Percentiles rank a stretch among this genome's conserved stretches.
Conservation (phyloP, 176 grass and related monocot genomes). For the Saccharum officinarum region DNA sequence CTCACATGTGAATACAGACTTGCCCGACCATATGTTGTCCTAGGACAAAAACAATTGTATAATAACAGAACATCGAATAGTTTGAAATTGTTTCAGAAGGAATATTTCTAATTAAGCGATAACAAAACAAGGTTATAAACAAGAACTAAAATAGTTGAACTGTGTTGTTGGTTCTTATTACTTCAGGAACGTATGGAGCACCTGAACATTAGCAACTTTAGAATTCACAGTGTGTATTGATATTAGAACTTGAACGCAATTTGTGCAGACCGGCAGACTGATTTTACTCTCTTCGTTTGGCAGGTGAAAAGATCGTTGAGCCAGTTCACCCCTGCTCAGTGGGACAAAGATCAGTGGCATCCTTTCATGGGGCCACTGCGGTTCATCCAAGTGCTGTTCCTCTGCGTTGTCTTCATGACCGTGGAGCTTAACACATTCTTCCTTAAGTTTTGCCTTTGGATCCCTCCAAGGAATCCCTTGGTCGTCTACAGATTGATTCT, state of each 20-base stretch:
- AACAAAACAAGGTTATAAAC: neutral
- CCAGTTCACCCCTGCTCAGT: constrained; percentile 92
- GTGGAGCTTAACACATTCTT: constrained; percentile 98
- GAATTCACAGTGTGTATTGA: neutral
- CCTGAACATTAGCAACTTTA: neutral
- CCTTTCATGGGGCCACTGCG: constrained; percentile 90
- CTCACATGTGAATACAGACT: constrained; percentile 38
- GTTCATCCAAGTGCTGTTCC: constrained; percentile 88
- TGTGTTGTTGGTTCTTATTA: neutral
- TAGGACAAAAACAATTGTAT: neutral
- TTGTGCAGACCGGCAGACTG: neutral
- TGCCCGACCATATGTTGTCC: neutral
- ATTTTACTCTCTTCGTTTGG: neutral
- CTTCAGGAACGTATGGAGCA: neutral
- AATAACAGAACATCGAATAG: neutral
- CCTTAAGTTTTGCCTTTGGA: constrained; percentile 94
- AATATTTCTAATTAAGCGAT: neutral
- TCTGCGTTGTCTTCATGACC: constrained; percentile 85
- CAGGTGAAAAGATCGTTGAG: constrained; percentile 93
- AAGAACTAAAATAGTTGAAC: neutral
- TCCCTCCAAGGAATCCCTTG: constrained; percentile 88
- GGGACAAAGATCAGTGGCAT: constrained; percentile 98
- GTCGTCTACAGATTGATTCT: constrained; percentile 82
- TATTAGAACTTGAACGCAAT: neutral
- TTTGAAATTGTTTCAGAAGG: too few relatives aligned